Conservation (phyloP, 768 basidiomycete genomes). For the Infundibulicybe gibba region DNA sequence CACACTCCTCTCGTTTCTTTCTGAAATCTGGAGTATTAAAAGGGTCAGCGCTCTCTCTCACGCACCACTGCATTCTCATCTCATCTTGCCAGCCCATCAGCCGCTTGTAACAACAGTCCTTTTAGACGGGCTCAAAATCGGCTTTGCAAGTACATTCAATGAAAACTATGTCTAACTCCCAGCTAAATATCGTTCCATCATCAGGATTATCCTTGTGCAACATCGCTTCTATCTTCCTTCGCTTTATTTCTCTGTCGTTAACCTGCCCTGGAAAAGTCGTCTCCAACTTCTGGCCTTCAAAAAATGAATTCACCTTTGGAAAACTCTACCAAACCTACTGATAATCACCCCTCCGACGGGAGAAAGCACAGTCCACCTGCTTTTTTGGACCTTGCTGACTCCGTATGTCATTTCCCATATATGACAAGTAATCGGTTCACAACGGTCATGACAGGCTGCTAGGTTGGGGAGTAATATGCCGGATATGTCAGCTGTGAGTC, state of each 20-base stretch:
- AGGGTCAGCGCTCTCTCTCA: conserved; percentile 34
- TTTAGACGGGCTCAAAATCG: conserved; percentile 76
- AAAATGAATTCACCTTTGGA: conserved; percentile 72
- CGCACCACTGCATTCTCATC: conserved; percentile 14
- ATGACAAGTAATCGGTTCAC: conserved; percentile 14
- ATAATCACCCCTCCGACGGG: conserved; percentile 68
- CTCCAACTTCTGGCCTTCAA: conserved; percentile 35
- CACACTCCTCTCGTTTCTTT: conserved; percentile 27
- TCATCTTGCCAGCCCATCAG: conserved; percentile 32
- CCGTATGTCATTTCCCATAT: conserved; percentile 49
- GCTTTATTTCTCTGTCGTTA: conserved; percentile 54
- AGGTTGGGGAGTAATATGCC: conserved; percentile 82
- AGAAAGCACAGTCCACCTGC: conserved; percentile 88
- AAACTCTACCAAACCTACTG: conserved; percentile 69
- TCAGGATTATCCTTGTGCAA: conserved; percentile 66
- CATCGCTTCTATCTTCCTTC: conserved; percentile 48
- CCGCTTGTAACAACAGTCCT: conserved; percentile 81
- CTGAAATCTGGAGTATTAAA: conserved; percentile 41
- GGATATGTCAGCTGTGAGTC: conserved; percentile 81
- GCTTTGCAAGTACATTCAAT: conserved; percentile 51
- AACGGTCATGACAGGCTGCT: conserved; percentile 52
- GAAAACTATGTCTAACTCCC: too few species aligned
- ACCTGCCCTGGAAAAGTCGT: conserved; percentile 50
- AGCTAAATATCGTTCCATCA: conserved; percentile 10
- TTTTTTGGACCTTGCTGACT: conserved; percentile 91